Base-by-base conservation (phyloP, 2,329 filamentous ascomycete species). In the Fusarium gaditjirri region DNA sequence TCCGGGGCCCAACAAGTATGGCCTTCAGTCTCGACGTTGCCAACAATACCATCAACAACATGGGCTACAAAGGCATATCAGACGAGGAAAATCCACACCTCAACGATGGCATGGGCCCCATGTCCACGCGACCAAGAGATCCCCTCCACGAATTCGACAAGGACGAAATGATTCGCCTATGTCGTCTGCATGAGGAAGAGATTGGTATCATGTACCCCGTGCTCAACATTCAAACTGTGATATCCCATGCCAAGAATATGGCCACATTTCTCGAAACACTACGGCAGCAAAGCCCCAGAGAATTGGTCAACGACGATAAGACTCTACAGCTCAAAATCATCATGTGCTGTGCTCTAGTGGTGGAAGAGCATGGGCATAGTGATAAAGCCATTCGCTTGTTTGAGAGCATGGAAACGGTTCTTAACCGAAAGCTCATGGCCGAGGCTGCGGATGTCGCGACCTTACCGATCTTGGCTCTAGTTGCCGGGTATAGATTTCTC, bases 181-280 rank as follows among this genome's bases (percentile, higher is more conserved):
- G 93, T 72, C 87, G 89, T 19, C 85, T 97, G 1, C 95, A 96
- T 78, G 93, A 97, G 73, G 94, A 98, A 76, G 95, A 98, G 79
- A 91, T 97, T 76, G 94, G 94, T 46, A 89, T 95, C 76, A 97
- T 97, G 94, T 97, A 97, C 79, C 95, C 95, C 0, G 89, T 97
- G 8, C 81, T 97, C 50, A 89, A 93, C 73, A 92, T 97, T 39
- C 89, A 92, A 44, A 86, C 87, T 44, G 84, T 97, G 42, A 90
- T 93, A 41, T 84, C 85, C 10, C 93, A 97, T 79, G 91, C 91
- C 11, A 90, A 88, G 69, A 86, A 87, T 65, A 83, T 97, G 2
- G 91, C 91, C 61, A 86, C 88, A 0, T 96, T 93, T 79, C 90
- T 96, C 78, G 92, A 94, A 73, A 78, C 82, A 0, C 76, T 82